Base-by-base conservation (phyloP, 2,329 filamentous ascomycete genomes). In the Chlorencoelia australis region DNA sequence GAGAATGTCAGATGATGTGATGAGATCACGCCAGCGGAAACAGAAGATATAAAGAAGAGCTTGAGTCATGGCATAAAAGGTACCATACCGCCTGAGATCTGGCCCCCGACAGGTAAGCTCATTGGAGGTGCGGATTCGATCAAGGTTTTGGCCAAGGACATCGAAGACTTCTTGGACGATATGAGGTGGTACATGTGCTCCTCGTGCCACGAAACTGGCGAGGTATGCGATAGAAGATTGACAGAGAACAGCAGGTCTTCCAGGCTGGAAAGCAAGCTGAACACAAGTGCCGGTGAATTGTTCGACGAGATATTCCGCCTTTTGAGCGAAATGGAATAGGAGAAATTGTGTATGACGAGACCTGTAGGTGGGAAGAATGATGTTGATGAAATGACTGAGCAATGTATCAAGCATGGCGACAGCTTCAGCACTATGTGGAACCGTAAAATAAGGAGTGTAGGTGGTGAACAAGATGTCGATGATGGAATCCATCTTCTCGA, bases 281-380 rank as follows among this genome's bases (percentile, higher is more conserved):
- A 84, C 73, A 46, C 89, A 82, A 16, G 79, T 80, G 21, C 81
- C 81, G 28, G 84, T 80, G 53, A 96, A 96, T 32, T 79, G 74
- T 52, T 91, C 84, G 40, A 85, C 80, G 31, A 94, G 74, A 29
- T 73, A 70, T 19, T 82, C 78, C 7, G 85, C 83, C 40, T 73
- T 74, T 59, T 98, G 89, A 11, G 84, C 83, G 56, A 94, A 95
- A 61, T 95, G 89, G 61, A 98, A 98, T 33, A 96, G 71, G 31
- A 98, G 73, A 51, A 96, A 98, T 53, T 98, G 91, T 0, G 87
- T 87, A 58, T 96, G 89, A 21, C 91, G 79, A 16, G 87, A 94
- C 48, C 86, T 84, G 57, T 91, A 87, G 10, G 87, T 93, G 3
- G 88, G 87, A 19, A 98, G 71, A 41, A 98, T 86, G 52, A 87